phyloP scores from a whole-genome alignment of 2,329 filamentous ascomycete species.

The Ophiostoma himal-ulmi region DNA sequence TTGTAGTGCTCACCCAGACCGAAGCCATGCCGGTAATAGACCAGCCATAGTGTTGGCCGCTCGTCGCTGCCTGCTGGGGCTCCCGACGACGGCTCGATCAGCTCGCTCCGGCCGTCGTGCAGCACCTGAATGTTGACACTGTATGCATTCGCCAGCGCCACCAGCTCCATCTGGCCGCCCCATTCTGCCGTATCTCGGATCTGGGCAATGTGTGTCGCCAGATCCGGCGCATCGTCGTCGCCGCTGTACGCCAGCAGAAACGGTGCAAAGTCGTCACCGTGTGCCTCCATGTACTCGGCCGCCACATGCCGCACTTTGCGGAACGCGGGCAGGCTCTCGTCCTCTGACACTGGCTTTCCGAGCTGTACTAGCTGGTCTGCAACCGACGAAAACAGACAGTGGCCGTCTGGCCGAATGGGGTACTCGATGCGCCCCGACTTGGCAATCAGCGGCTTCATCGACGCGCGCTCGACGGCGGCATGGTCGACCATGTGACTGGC shows the following conservation, averaged over 20 bases:
- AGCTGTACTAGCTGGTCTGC: slow-evolving; percentile 69
- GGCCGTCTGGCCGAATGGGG: slow-evolving; percentile 81
- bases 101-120: slow-evolving; percentile 76
- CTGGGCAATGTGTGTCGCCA: slow-evolving; percentile 66
- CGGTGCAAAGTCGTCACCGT: slow-evolving; percentile 74
- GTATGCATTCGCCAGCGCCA: slow-evolving; percentile 76
- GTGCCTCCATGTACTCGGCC: slow-evolving; percentile 66
- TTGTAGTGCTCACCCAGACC: slow-evolving; percentile 97
- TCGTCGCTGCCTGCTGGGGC: slow-evolving; percentile 30
- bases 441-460: slow-evolving; percentile 63
- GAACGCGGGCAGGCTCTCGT: slow-evolving; percentile 46
- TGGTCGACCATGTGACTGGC: slow-evolving; percentile 68
- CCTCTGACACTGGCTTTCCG: slow-evolving; percentile 35
- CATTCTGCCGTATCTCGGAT: slow-evolving; percentile 87
- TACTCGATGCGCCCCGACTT: slow-evolving; percentile 62
- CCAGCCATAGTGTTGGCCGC: slow-evolving; percentile 72
- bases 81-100: slow-evolving; percentile 50
- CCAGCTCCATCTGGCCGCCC: slow-evolving; percentile 88
- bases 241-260: slow-evolving; percentile 43
- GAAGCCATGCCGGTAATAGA: slow-evolving; percentile 91
- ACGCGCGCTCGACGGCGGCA: slow-evolving; percentile 61
- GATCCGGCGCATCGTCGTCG: slow-evolving; percentile 35
- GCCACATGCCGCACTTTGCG: slow-evolving; percentile 63
- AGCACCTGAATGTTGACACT: slow-evolving; percentile 76
- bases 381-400: slow-evolving; percentile 89